phyloP scores from a whole-genome alignment of 176 grass and related monocot genomes.

The Melocanna baccifera region DNA sequence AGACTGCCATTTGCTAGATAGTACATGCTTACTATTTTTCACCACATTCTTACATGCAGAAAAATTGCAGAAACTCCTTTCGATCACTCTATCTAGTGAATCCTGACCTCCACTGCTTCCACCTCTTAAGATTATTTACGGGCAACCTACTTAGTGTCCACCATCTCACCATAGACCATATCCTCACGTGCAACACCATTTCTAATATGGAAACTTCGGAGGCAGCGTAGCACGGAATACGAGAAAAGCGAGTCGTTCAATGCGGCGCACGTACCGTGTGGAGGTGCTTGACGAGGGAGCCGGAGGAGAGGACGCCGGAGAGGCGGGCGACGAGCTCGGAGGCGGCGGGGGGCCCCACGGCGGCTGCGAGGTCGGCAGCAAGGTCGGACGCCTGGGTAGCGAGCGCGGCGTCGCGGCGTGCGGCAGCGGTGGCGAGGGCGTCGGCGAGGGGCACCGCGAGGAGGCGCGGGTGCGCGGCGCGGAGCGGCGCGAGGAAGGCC shows the following conservation, averaged over 20 bases:
- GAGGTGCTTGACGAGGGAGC: constrained; percentile 69
- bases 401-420: constrained; percentile 52
- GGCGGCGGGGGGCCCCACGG: constrained; percentile 45
- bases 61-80: background rate
- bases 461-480: constrained; percentile 55
- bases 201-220: background rate
- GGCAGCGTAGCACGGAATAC: background rate
- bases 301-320: constrained; percentile 52
- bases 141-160: background rate
- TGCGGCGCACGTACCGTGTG: constrained; percentile 52
- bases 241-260: background rate
- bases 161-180: background rate
- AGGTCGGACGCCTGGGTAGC: constrained; percentile 56
- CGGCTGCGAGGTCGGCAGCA: constrained; percentile 48
- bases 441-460: constrained; percentile 58
- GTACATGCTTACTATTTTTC: background rate
- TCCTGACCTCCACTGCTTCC: background rate
- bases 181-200: background rate
- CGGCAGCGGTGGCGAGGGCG: constrained; percentile 41
- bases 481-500: constrained; percentile 44
- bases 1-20: background rate
- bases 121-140: background rate
- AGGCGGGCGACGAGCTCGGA: constrained; percentile 66
- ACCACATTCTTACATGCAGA: background rate
- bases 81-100: background rate